Base-by-base conservation (phyloP, 2,329 filamentous ascomycete species). In the Apiospora kogelbergensis region DNA sequence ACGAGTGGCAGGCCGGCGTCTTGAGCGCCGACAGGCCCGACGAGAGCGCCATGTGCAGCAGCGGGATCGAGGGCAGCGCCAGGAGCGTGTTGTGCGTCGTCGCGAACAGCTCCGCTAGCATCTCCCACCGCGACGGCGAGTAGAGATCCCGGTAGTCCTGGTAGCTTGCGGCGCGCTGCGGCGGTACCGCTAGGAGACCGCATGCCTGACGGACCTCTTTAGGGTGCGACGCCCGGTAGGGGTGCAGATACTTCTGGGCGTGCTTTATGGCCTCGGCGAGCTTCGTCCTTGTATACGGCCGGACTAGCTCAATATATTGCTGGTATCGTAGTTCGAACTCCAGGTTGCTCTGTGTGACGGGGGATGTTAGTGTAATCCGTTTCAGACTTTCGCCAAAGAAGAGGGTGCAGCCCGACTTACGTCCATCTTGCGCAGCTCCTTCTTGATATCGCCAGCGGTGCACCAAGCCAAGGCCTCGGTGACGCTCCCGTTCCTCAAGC, bases 261-360 rank as follows among this genome's bases (percentile, higher is more conserved):
- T 98, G 93, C 30, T 85, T 80, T 71, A 94, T 92, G 15, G 95
- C 94, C 72, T 98, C 94, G 64, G 90, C 81, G 60, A 92, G 84
- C 76, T 91, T 94, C 7, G 82, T 78, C 30, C 86, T 63, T 15
- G 67, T 70, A 37, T 68, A 66, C 20, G 70, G 84, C 5, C 95
- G 87, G 70, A 97, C 89, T 70, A 98, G 86, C 80, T 98, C 96
- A 74, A 98, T 95, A 79, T 95, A 98, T 79, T 98, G 95, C 80
- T 99, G 96, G 75, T 97, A 86, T 15, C 96, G 91, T 57, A 99
- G 87, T 85, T 97, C 93, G 77, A 97, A 97, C 80, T 99, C 96
- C 20, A 99, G 87, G 73, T 92, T 93, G 76, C 70, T 73, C 72
- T 77, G 65, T 24, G 41, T 63, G 46, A 45, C 33, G 13, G 20